Evolutionary conservation across 495 filamentous ascomycete species (phyloP), one percentile per base, ranked within the genome.

Genomic region (Darksidea phi): DNA sequence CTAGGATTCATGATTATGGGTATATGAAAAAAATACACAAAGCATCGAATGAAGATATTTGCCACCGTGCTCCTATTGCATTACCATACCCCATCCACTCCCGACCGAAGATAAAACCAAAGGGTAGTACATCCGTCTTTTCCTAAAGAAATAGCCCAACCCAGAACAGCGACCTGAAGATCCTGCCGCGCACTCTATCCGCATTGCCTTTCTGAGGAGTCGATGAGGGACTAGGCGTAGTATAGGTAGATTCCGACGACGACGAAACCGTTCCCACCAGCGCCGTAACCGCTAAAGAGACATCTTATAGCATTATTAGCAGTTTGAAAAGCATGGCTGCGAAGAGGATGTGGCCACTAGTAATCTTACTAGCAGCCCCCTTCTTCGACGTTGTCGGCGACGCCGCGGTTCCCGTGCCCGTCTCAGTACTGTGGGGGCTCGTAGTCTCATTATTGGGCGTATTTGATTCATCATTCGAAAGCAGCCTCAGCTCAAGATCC

Each of bases 381-480:
- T 61, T 57, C 6, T 45, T 57, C 21, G 54, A 57, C 8, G 26
- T 42, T 10, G 50, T 24, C 15, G 21, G 15, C 20, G 63, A 10
- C 32, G 49, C n/a, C 20, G 37, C 49, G 25, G 58, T 36, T 12
- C 17, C 45, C 13, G 34, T 51, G 12, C 34, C 18, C 6, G 58
- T 62, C 0, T 48, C 59, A 37, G 43, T 61, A 6, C n/a, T n/a
- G n/a, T n/a, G n/a, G n/a, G 64, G 52, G 37, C 61, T 65, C n/a
- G 68, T 78, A 13, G 69, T 72, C 48, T 72, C 70, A 8, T 76
- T 74, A 18, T 57, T 72, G 2, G 87, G 85, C 13, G 74, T 75
- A 66, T 87, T 87, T 64, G 75, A 77, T 60, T 82, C 64, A 43
- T 79, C 83, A 28, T 75, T 70, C 5, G 73, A 57, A 32, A 86